Percentiles rank a stretch among this genome's conserved stretches.
Evolutionary conservation across 768 basidiomycete species (phyloP).

Genomic region (Suillus fuscotomentosus): DNA sequence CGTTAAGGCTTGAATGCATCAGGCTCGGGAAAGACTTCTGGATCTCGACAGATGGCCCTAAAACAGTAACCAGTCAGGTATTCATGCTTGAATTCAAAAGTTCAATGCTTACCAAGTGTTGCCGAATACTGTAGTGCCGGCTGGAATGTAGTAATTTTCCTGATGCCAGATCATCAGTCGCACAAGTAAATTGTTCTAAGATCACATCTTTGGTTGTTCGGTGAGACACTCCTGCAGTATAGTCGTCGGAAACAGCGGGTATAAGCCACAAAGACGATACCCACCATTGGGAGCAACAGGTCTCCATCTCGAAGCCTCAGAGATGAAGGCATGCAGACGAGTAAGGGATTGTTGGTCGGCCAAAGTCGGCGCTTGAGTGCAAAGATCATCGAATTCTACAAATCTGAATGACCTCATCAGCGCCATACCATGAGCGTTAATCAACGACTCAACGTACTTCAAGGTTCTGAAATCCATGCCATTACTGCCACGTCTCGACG

Average conservation of each 20-base stretch:
- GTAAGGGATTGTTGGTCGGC: not conserved
- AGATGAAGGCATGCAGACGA: not conserved
- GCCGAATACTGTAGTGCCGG: conserved; percentile 4
- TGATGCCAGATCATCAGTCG: not conserved
- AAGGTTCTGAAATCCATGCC: not conserved
- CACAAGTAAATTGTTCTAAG: not conserved
- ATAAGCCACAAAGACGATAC: not conserved
- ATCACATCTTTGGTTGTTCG: not conserved
- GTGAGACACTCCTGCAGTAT: not conserved
- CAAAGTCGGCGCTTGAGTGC: not conserved
- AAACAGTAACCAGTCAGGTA: not conserved
- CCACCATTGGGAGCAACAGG: not conserved
- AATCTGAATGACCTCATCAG: not conserved
- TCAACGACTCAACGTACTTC: not conserved
- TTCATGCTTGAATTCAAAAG: too few species aligned
- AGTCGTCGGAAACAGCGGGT: not conserved
- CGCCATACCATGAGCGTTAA: not conserved
- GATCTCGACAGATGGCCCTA: conserved; percentile 2
- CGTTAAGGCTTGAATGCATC: not conserved
- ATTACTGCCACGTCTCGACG: not conserved
- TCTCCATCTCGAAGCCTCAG: not conserved
- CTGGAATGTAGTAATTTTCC: not conserved
- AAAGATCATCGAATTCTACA: not conserved
- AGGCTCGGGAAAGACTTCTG: not conserved
- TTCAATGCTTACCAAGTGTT: conserved; percentile 15